Evolutionary conservation across 352 stramenopile genomes (phyloP), one percentile per base, ranked within the genome.

Genomic region (Albugo candida): DNA sequence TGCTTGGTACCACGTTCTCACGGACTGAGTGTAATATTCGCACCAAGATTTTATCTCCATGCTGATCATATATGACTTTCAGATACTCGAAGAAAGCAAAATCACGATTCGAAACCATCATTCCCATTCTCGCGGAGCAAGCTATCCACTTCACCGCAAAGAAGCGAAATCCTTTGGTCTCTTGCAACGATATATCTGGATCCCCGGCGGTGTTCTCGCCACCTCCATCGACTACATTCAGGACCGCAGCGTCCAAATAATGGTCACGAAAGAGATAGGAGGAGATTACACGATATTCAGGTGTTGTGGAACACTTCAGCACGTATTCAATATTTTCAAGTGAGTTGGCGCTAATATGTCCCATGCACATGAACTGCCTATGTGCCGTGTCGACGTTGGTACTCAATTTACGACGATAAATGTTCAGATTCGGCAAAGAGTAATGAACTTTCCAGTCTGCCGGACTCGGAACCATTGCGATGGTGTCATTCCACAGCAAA

Each of bases 11-110:
- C 16, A 73, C 41, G 41, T 68, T 61, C 31, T 75, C 56, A 20
- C 57, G 59, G n/a, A 86, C 62, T 0, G 70, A 69, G 13, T 81
- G 58, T 36, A 80, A 55, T n/a, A 70, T 62, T 24, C 70, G 70
- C 27, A 70, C 59, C 5, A 73, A 55, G 36, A 73, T 36, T 8
- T 59, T 52, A 42, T 68, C 61, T n/a, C 61, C 61, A 35, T 54
- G 57, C 6, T 52, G 49, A 24, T 66, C 63, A 5, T 53, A 41
- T 11, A 67, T 51, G 27, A 59, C 52, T 13, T 53, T 56, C 12
- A 60, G 69, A 41, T 69, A 74, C 48, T 74, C 61, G 16, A 74
- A 45, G 38, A 64, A 74, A 18, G 60, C 61, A 36, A 67, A 70
- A 37, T 74, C 64, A 10, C 64, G 61, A n/a, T 60, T 60, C 14